phyloP scores from a whole-genome alignment of 208 protist genomes.

The Plasmodiophora brassicae region DNA sequence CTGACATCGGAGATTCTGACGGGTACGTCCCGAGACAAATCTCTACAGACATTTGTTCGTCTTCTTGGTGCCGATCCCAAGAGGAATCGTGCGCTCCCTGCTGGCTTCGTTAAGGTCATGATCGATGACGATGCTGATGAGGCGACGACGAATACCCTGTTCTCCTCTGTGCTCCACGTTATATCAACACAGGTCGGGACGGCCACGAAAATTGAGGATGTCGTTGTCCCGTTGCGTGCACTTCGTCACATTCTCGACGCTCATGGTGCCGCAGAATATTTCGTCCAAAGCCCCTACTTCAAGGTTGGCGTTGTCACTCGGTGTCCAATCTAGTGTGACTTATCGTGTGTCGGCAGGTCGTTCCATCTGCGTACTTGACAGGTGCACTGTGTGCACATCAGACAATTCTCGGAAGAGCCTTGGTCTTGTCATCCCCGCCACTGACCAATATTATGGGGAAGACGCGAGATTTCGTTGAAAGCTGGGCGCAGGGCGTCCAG shows the following conservation, averaged over 20 bases:
- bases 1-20: neutral
- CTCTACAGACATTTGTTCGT: neutral
- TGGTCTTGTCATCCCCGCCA: neutral
- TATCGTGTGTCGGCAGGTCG: neutral
- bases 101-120: neutral
- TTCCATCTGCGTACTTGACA: neutral
- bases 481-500: neutral
- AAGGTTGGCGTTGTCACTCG: neutral
- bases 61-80: constrained; percentile 3
- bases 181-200: neutral
- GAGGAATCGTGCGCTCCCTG: neutral
- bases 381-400: neutral
- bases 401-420: neutral
- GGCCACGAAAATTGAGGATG: neutral
- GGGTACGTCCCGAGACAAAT: neutral
- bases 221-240: neutral
- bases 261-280: neutral
- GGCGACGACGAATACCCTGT: neutral
- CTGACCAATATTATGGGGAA: neutral
- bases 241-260: neutral
- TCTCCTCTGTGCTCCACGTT: neutral
- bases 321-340: neutral
- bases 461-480: neutral
- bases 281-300: constrained; percentile 10
- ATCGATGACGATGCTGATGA: constrained; percentile 4